phyloP scores from a whole-genome alignment of 1,139 yeast species.

The Debaryomyces subglobosus region DNA sequence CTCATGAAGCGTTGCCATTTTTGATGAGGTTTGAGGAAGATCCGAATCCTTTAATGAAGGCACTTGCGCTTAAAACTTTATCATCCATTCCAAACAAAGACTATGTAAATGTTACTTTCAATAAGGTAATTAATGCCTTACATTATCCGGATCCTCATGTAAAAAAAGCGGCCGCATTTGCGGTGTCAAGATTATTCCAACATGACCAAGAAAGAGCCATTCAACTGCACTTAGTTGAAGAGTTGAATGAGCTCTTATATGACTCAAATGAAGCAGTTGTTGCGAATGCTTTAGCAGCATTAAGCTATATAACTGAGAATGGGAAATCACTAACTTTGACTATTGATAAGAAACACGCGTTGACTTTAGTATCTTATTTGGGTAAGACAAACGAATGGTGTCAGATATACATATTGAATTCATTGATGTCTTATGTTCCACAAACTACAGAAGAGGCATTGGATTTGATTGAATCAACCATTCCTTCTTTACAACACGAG shows the following conservation, averaged over 20 bases:
- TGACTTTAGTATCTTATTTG: conserved; percentile 51
- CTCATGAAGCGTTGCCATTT: conserved; percentile 59
- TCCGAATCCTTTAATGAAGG: conserved; percentile 34
- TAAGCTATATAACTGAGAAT: conserved; percentile 66
- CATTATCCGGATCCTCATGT: conserved; percentile 61
- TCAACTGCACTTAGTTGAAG: conserved; percentile 50
- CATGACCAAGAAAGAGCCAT: conserved; percentile 52
- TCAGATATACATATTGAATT: conserved; percentile 69
- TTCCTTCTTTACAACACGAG: conserved; percentile 79
- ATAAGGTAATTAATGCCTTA: conserved; percentile 35
- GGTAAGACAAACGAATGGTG: conserved; percentile 78
- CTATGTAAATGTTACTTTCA: conserved; percentile 42
- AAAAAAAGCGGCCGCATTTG: conserved; percentile 69
- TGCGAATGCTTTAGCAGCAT: conserved; percentile 71
- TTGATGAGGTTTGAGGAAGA: conserved; percentile 54
- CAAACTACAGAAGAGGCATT: conserved; percentile 66
- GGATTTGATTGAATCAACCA: conserved; percentile 62
- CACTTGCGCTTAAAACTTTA: conserved; percentile 65
- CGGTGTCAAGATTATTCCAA: conserved; percentile 71
- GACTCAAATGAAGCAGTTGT: conserved; percentile 67
- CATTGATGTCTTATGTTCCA: conserved; percentile 74
- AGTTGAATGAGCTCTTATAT: conserved; percentile 58
- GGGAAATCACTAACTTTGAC: conserved; percentile 52
- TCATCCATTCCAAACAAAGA: conserved; percentile 60
- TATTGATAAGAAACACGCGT: conserved; percentile 59